phyloP scores from a whole-genome alignment of 2,329 filamentous ascomycete genomes.

The Calonectria pauciramosa region DNA sequence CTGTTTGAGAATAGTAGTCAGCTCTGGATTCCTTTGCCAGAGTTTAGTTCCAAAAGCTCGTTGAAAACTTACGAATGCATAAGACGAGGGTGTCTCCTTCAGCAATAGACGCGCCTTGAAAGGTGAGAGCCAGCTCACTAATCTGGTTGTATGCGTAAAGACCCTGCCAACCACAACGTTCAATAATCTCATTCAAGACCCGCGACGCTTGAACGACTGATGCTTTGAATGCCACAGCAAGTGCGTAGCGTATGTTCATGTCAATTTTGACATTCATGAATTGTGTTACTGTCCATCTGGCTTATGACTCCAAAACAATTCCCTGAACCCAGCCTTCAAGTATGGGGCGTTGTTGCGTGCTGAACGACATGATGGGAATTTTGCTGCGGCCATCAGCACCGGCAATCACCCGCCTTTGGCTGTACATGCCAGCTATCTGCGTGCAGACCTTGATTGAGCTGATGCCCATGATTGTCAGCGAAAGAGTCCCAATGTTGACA shows the following conservation, averaged over 20 bases:
- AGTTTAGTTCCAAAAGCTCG: not conserved
- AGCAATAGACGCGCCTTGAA: constrained; percentile 9
- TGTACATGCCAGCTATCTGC: not conserved
- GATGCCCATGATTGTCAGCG: not conserved
- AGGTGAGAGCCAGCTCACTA: constrained; percentile 16
- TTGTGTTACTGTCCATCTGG: not conserved
- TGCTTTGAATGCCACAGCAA: constrained; percentile 16
- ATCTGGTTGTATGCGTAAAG: constrained; percentile 21
- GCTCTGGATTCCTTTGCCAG: not conserved
- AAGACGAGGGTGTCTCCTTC: constrained; percentile 21
- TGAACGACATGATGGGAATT: constrained; percentile 6
- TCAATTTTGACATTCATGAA: not conserved
- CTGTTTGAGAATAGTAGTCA: not conserved
- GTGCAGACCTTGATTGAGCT: not conserved
- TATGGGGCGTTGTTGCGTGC: constrained; percentile 19
- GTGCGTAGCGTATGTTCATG: not conserved
- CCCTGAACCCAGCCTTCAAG: constrained; percentile 5
- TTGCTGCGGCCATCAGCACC: not conserved
- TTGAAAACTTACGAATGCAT: constrained; percentile 22
- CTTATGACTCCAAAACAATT: not conserved
- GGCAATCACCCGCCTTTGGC: not conserved
- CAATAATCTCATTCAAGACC: not conserved
- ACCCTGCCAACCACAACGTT: constrained; percentile 21
- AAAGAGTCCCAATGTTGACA: not conserved
- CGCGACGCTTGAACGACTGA: not conserved